A percentile compares a stretch with the other conserved stretches of the same genome.
Evolutionary conservation across 2,329 filamentous ascomycete species (phyloP).

Genomic region (Teratosphaeria viscida): DNA sequence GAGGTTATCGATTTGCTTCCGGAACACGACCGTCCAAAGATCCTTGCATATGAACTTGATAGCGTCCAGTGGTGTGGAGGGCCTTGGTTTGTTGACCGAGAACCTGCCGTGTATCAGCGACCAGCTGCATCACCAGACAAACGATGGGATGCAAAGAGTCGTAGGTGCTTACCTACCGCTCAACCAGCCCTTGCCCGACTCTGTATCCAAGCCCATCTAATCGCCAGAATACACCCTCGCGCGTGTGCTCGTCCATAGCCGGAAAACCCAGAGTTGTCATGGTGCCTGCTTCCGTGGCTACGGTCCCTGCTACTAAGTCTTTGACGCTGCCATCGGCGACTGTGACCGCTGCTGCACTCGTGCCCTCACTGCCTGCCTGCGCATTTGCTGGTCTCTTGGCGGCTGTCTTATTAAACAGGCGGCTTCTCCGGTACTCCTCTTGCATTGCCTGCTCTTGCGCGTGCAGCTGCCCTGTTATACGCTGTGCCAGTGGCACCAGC

Average conservation of each 20-base stretch:
- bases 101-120: conserved; percentile 43
- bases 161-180: conserved; percentile 51
- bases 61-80: conserved; percentile 83
- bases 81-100: conserved; percentile 72
- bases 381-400: conserved; percentile 9
- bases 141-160: neutral
- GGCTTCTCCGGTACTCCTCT: conserved; percentile 20
- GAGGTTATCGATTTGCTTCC: conserved; percentile 96
- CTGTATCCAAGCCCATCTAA: conserved; percentile 80
- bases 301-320: conserved; percentile 6
- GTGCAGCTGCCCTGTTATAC: conserved; percentile 66
- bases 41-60: conserved; percentile 99
- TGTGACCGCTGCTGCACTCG: conserved; percentile 5
- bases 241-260: conserved; percentile 58
- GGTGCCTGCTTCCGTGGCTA: conserved; percentile 2
- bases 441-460: conserved; percentile 35
- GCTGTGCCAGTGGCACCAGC: conserved; percentile 85
- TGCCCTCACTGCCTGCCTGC: conserved; percentile 11
- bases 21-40: conserved; percentile 85
- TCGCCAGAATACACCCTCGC: conserved; percentile 75
- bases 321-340: conserved; percentile 8
- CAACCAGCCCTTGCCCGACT: conserved; percentile 83
- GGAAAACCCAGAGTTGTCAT: conserved; percentile 11
- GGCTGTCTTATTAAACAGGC: conserved; percentile 17
- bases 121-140: neutral